A percentile compares a stretch with the other conserved stretches of the same genome.
Conservation (phyloP, 2,329 filamentous ascomycete species). For the Sclerotinia nivalis region DNA sequence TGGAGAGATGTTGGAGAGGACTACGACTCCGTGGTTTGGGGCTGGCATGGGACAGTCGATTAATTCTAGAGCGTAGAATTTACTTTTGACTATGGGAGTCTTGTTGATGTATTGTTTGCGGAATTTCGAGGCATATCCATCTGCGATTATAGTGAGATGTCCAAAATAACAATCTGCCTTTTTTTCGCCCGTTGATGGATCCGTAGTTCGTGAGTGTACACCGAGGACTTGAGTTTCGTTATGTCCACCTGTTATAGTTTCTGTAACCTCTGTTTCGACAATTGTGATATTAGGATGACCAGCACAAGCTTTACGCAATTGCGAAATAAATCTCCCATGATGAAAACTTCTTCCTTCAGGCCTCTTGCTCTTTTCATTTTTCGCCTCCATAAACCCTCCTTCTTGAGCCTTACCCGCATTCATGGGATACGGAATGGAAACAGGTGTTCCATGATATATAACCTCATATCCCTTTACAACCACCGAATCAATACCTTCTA, state of each 20-base stretch:
- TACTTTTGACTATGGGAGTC: constrained; percentile 71
- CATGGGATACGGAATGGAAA: constrained; percentile 77
- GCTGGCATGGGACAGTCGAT: constrained; percentile 80
- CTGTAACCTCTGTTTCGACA: constrained; percentile 83
- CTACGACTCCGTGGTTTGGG: constrained; percentile 79
- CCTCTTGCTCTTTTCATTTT: constrained; percentile 44
- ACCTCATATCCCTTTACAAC: constrained; percentile 85
- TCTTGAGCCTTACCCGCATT: constrained; percentile 46
- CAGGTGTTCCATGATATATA: constrained; percentile 72
- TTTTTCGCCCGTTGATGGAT: constrained; percentile 57
- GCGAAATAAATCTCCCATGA: constrained; percentile 88
- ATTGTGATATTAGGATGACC: constrained; percentile 81
- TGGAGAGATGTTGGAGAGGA: constrained; percentile 75
- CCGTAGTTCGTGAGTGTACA: constrained; percentile 70
- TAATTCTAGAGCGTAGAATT: constrained; percentile 92
- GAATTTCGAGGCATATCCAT: constrained; percentile 92
- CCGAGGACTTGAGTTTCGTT: constrained; percentile 73
- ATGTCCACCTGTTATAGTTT: constrained; percentile 66
- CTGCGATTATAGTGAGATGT: constrained; percentile 81
- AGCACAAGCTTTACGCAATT: constrained; percentile 73
- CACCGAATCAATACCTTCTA: constrained; percentile 87
- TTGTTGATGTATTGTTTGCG: constrained; percentile 73
- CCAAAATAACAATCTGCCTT: constrained; percentile 81
- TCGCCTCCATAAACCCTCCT: constrained; percentile 30
- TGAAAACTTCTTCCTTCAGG: constrained; percentile 84